These are phyloP conservation scores for Meripilus lineatus DNA, from an alignment of 1,284 basidiomycete genomes.

Conservation along the genomic window DNA sequence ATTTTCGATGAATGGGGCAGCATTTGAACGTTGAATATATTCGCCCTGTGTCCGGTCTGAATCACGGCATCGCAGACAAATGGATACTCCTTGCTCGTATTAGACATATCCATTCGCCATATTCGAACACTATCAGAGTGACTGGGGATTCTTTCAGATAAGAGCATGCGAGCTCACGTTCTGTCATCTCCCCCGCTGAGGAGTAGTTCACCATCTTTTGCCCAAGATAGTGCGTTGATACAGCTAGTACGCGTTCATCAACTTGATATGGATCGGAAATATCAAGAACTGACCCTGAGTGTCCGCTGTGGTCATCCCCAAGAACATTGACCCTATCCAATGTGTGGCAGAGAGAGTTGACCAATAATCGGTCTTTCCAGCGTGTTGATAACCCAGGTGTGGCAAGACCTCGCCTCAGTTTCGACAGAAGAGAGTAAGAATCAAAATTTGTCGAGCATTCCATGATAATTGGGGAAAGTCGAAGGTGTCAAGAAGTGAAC, in stretches of 20 bases:
- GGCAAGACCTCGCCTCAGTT: not conserved
- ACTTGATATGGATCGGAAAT: not conserved
- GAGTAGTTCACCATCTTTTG: constrained; percentile 65
- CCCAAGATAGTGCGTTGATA: constrained; percentile 86
- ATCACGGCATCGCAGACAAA: constrained; percentile 62
- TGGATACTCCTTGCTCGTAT: constrained; percentile 42
- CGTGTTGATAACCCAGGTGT: not conserved
- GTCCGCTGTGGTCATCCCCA: constrained; percentile 49
- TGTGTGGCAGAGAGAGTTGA: constrained; percentile 5
- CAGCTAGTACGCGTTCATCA: constrained; percentile 41
- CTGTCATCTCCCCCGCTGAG: constrained; percentile 83
- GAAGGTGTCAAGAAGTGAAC: too few relatives aligned
- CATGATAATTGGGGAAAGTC: too few relatives aligned
- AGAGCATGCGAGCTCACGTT: constrained; percentile 43
- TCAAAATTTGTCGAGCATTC: not conserved
- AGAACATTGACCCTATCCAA: constrained; percentile 61
- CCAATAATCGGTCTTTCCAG: constrained; percentile 10
- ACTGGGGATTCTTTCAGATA: not conserved
- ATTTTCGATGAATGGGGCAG: constrained; percentile 70
- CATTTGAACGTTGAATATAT: constrained; percentile 87
- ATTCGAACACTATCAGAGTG: constrained; percentile 49
- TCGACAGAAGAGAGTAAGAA: not conserved
- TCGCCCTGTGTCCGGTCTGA: constrained; percentile 75
- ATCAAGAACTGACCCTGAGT: constrained; percentile 50
- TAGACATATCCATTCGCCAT: constrained; percentile 52